Evolutionary conservation across 2,329 filamentous ascomycete genomes (phyloP).

Genomic region (Neonectria sp.): DNA sequence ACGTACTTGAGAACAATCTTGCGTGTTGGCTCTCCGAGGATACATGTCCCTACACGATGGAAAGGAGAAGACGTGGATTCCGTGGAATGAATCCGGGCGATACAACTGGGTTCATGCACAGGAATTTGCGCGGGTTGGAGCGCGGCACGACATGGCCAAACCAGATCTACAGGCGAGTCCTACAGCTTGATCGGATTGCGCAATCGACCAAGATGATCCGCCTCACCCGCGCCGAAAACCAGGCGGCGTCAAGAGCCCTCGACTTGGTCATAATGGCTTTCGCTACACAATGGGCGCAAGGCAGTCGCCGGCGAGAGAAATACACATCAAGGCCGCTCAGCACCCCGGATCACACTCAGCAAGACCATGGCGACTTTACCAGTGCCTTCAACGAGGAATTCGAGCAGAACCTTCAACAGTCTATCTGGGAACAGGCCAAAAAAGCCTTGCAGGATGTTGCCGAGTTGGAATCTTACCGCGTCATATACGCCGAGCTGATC

Average conservation of each 20-base stretch:
- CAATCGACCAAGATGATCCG: constrained; percentile 55
- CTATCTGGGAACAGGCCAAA: constrained; percentile 56
- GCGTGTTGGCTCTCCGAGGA: constrained; percentile 68
- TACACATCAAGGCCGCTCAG: constrained; percentile 8
- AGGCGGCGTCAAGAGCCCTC: constrained; percentile 58
- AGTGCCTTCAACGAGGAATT: constrained; percentile 50
- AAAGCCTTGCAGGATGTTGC: constrained; percentile 52
- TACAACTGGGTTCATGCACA: not conserved
- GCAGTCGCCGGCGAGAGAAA: constrained; percentile 40
- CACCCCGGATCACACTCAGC: not conserved
- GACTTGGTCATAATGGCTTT: constrained; percentile 66
- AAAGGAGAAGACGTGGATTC: constrained; percentile 26
- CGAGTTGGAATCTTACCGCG: constrained; percentile 54
- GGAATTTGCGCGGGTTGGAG: constrained; percentile 47
- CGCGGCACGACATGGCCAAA: constrained; percentile 61
- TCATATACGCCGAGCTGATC: constrained; percentile 57
- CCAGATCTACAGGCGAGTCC: constrained; percentile 62
- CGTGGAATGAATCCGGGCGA: not conserved
- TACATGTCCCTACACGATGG: constrained; percentile 63
- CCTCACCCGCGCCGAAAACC: constrained; percentile 57
- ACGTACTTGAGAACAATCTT: constrained; percentile 66
- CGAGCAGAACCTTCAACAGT: constrained; percentile 53
- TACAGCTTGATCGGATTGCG: constrained; percentile 61
- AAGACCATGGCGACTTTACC: constrained; percentile 15
- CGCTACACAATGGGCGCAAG: constrained; percentile 65